phyloP scores from a whole-genome alignment of 495 filamentous ascomycete genomes.

The Penicillium steckii region DNA sequence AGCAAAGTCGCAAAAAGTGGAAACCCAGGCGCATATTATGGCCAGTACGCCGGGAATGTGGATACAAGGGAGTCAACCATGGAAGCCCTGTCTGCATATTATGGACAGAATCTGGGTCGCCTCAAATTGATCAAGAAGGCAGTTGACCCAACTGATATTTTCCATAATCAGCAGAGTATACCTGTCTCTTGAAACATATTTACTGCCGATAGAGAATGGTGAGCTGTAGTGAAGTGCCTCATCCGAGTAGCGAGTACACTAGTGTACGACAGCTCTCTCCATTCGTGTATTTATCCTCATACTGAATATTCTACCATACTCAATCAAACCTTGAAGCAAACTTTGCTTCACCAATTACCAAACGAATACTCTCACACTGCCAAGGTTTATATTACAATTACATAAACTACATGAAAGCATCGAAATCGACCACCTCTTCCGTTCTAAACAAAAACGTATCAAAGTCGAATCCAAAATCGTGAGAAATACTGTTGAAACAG shows the following conservation, averaged over 20 bases:
- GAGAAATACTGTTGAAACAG: conserved; percentile 5
- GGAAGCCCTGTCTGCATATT: background rate
- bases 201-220: too few relatives aligned
- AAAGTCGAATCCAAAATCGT: conserved; percentile 10
- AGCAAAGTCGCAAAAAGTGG: background rate
- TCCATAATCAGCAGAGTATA: conserved; percentile 2
- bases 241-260: too few relatives aligned
- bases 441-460: conserved; percentile 6
- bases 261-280: too few relatives aligned
- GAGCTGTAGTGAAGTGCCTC: too few relatives aligned
- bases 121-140: background rate
- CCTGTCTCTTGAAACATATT: background rate
- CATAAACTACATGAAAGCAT: too few relatives aligned
- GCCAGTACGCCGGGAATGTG: conserved; percentile 1
- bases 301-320: too few relatives aligned
- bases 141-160: conserved; percentile 1
- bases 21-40: background rate
- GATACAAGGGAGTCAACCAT: background rate
- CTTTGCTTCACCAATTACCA: too few relatives aligned
- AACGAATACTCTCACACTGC: too few relatives aligned
- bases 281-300: too few relatives aligned
- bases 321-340: too few relatives aligned
- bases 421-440: background rate
- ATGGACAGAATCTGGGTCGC: background rate
- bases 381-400: too few relatives aligned